Evolutionary conservation across 768 basidiomycete species (phyloP).

Genomic region (Tulasnella sp.): DNA sequence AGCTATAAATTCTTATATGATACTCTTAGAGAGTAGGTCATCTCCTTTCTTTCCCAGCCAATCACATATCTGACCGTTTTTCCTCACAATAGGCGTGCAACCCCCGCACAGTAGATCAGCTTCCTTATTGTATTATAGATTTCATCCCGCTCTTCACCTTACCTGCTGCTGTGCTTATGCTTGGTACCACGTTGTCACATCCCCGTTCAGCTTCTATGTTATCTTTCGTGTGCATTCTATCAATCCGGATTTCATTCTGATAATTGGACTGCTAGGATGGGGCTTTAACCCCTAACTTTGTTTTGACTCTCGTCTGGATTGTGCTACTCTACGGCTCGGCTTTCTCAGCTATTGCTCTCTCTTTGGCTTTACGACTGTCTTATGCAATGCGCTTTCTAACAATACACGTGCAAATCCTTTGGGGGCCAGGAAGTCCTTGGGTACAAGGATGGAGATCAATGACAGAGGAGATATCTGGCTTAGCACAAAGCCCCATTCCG

Average conservation of each 20-base stretch:
- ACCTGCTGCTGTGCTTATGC: neutral
- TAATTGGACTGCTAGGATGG: neutral
- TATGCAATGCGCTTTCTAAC: neutral
- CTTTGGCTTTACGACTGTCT: neutral
- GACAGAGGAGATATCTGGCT: too few relatives aligned
- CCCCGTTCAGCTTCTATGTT: neutral
- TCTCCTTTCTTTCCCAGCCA: neutral
- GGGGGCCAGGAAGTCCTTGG: neutral
- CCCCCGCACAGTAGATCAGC: neutral
- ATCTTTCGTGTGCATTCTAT: neutral
- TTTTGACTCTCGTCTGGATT: neutral
- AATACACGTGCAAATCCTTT: neutral
- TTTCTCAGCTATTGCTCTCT: neutral
- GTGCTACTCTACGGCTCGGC: neutral
- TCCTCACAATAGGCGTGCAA: neutral
- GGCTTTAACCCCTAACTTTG: neutral
- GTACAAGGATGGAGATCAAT: neutral
- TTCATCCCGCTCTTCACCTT: neutral
- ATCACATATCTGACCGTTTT: neutral
- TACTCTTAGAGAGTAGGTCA: constrained; percentile 73
- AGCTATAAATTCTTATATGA: constrained; percentile 92
- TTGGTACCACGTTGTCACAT: neutral
- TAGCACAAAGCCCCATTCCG: neutral
- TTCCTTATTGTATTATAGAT: neutral
- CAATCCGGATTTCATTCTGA: neutral